phyloP scores from a whole-genome alignment of 108 stramenopile genomes.

The Skeletonema potamos region DNA sequence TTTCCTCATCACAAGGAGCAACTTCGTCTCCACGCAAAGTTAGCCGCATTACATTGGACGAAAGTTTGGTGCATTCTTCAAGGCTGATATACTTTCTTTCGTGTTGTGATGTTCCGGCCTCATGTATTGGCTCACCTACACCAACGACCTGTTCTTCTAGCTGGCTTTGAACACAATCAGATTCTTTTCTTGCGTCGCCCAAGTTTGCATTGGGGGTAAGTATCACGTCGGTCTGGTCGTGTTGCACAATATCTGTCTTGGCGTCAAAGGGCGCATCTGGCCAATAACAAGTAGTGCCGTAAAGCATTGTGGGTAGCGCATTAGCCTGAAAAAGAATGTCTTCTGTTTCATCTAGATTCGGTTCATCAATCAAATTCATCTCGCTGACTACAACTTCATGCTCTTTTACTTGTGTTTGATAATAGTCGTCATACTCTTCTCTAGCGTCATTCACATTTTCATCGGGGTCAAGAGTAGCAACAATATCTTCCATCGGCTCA shows the following conservation, averaged over 20 bases:
- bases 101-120: not conserved
- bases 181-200: not conserved
- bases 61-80: not conserved
- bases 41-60: too few relatives aligned
- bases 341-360: too few relatives aligned
- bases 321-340: too few relatives aligned
- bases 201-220: too few relatives aligned
- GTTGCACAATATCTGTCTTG: not conserved
- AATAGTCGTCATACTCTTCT: too few relatives aligned
- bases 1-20: not conserved
- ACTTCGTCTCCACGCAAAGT: not conserved
- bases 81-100: not conserved
- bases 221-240: not conserved
- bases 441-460: not conserved
- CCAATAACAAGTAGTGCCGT: not conserved
- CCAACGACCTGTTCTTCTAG: too few relatives aligned
- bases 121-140: not conserved
- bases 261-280: not conserved
- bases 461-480: not conserved
- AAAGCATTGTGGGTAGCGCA: too few relatives aligned
- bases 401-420: too few relatives aligned
- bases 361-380: too few relatives aligned
- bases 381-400: too few relatives aligned
- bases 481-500: not conserved
- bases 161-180: too few relatives aligned